Conservation (phyloP, 345 rosid genomes). For the Gossypium ekmanianum region DNA sequence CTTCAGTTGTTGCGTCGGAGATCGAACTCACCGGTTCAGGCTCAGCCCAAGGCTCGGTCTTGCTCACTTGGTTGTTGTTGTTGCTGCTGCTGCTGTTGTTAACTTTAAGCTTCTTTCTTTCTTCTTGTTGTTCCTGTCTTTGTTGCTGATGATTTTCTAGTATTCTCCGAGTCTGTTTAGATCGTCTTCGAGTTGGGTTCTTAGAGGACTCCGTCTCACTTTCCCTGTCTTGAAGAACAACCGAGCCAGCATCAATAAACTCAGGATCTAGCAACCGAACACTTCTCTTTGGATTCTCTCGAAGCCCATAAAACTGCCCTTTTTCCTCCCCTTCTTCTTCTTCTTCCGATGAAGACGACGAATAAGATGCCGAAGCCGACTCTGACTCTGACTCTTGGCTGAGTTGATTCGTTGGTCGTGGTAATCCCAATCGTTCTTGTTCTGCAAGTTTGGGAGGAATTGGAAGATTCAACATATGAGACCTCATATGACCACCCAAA, state of each 20-base stretch:
- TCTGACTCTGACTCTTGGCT: constrained; percentile 34
- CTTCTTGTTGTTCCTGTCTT: constrained; percentile 23
- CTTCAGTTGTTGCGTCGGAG: constrained; percentile 74
- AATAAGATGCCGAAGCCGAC: constrained; percentile 28
- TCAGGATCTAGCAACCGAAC: constrained; percentile 58
- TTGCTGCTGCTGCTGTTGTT: neutral
- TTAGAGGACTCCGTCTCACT: constrained; percentile 79
- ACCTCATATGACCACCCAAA: constrained; percentile 82
- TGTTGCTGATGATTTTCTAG: neutral
- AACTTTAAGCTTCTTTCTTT: constrained; percentile 24
- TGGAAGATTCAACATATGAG: constrained; percentile 63
- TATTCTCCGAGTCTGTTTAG: constrained; percentile 48
- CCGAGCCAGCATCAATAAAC: constrained; percentile 48
- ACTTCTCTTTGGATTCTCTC: constrained; percentile 58
- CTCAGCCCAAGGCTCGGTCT: constrained; percentile 35
- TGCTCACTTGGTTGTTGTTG: constrained; percentile 8
- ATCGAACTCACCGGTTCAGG: constrained; percentile 68
- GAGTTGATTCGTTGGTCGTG: constrained; percentile 31
- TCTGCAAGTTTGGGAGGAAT: constrained; percentile 26
- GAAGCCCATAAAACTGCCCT: constrained; percentile 32
- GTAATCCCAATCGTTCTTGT: constrained; percentile 1
- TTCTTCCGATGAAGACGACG: constrained; percentile 30
- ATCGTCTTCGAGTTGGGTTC: constrained; percentile 60
- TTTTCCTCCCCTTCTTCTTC: constrained; percentile 38
- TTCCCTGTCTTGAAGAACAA: constrained; percentile 62